phyloP scores from a whole-genome alignment of 345 rosid genomes.

The Passiflora organensis region DNA sequence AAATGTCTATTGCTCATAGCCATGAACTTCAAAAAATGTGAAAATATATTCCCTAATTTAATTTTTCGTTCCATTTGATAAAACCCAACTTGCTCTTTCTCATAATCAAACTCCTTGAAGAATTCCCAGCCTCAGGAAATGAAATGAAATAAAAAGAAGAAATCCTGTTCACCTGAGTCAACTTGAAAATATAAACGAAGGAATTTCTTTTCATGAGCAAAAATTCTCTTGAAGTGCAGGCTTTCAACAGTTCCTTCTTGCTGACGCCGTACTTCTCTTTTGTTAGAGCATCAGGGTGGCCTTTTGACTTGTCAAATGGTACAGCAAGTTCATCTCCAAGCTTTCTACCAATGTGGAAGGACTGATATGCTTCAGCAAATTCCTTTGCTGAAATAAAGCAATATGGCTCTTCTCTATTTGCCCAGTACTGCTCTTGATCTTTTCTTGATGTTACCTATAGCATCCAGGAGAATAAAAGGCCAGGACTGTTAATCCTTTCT shows the following conservation, averaged over 20 bases:
- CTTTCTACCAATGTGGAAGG: conserved; percentile 31
- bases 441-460: conserved; percentile 59
- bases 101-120: too few relatives aligned
- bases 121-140: too few relatives aligned
- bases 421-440: conserved; percentile 68
- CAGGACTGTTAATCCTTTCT: not conserved
- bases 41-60: too few relatives aligned
- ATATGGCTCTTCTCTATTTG: conserved; percentile 32
- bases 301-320: conserved; percentile 39
- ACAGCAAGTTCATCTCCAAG: conserved; percentile 33
- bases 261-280: conserved; percentile 36
- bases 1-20: too few relatives aligned
- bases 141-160: not conserved
- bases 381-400: conserved; percentile 33
- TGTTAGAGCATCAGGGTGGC: conserved; percentile 49
- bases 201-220: conserved; percentile 57
- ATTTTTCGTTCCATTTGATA: too few relatives aligned
- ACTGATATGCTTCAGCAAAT: conserved; percentile 45
- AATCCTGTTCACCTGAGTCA: conserved; percentile 35
- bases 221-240: conserved; percentile 42
- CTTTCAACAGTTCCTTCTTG: conserved; percentile 41
- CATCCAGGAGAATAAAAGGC: not conserved
- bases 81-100: too few relatives aligned
- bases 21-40: not conserved
- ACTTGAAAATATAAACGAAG: conserved; percentile 41